Percentiles rank a stretch among this genome's conserved stretches.
Evolutionary conservation across 2,329 filamentous ascomycete genomes (phyloP).

Genomic region (Pseudogymnoascus destructans): DNA sequence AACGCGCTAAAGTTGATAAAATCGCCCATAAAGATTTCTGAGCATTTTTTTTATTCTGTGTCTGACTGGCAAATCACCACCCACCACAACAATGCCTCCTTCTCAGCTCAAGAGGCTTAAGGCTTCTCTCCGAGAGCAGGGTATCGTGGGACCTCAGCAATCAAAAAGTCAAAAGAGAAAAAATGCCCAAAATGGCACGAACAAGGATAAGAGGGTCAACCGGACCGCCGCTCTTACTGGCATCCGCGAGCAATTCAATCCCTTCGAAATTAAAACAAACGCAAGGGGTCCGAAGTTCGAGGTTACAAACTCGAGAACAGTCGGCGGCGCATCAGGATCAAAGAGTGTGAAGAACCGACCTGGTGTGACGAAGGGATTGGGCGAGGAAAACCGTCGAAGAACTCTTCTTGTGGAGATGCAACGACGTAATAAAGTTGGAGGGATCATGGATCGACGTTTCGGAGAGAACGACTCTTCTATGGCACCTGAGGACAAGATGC

Average conservation of each 20-base stretch:
- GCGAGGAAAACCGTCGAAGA: conserved; percentile 72
- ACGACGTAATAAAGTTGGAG: conserved; percentile 77
- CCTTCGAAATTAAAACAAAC: conserved; percentile 83
- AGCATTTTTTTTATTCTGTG: conserved; percentile 16
- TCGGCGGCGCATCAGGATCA: conserved; percentile 34
- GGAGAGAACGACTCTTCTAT: conserved; percentile 91
- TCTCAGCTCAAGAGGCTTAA: conserved; percentile 96
- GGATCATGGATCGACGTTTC: conserved; percentile 83
- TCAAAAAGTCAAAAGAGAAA: conserved; percentile 90
- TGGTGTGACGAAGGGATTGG: conserved; percentile 69
- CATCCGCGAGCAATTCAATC: conserved; percentile 94
- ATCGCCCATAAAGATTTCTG: conserved; percentile 15
- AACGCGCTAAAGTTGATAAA: conserved; percentile 6
- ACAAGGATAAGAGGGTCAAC: conserved; percentile 60
- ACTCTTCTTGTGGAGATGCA: conserved; percentile 86
- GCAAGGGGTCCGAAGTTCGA: conserved; percentile 72
- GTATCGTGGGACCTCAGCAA: conserved; percentile 79
- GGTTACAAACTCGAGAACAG: conserved; percentile 55
- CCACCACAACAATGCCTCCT: conserved; percentile 56
- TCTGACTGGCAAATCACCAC: conserved; percentile 10
- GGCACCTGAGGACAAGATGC: conserved; percentile 83
- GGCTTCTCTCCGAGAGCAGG: conserved; percentile 75
- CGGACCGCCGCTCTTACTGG: conserved; percentile 64
- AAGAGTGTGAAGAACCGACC: conserved; percentile 59
- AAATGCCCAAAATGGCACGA: conserved; percentile 51